Base-by-base conservation (phyloP, 2,329 filamentous ascomycete species). In the Hymenoscyphus scutula region DNA sequence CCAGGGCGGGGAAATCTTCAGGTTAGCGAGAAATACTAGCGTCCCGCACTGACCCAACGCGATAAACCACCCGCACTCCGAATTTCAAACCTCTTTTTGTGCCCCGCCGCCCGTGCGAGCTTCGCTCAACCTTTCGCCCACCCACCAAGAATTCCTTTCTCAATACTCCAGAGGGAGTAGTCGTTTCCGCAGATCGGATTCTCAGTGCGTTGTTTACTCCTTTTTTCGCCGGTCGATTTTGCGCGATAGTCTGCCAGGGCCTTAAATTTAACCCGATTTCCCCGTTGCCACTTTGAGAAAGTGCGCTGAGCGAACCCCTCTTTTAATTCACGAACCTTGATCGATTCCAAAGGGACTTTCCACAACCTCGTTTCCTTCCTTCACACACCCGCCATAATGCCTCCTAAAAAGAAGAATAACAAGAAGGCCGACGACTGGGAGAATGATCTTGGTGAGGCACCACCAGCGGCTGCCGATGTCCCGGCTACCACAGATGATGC, bases 351-450 rank as follows among this genome's bases (percentile, higher is more conserved):
- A n/a, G n/a, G 23, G 19, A 4, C n/a, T 10, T 6, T 23, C 41
- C n/a, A 17, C n/a, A n/a, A 23, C 41, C n/a, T 23, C 19, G 23
- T 8, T n/a, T 4, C 8, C 6, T 7, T n/a, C 6, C n/a, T 6
- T 3, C 23, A 5, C n/a, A 11, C n/a, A 19, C n/a, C 23, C 41
- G 41, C 19, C 77, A 82, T 77, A 65, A 98, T 97, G 94, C 81
- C 93, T 74, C 93, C 93, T 66, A 97, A 97, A 82, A 96, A 95
- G 84, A 97, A 97, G 85, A 89, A 89, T 76, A 90, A 88, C 79
- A 96, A 94, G 83, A 88, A 87, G 27, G 86, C 90, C 75, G 91
- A 97, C 74, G 92, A 97, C 82, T 97, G 94, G 94, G 95, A 98
- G 77, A 88, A 90, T 61, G 92, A 97, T 67, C 82, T 97, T 61